Percentiles rank a stretch among this genome's conserved stretches.
Evolutionary conservation across 108 stramenopile genomes (phyloP).

Genomic region (Stephanodiscus triporus): DNA sequence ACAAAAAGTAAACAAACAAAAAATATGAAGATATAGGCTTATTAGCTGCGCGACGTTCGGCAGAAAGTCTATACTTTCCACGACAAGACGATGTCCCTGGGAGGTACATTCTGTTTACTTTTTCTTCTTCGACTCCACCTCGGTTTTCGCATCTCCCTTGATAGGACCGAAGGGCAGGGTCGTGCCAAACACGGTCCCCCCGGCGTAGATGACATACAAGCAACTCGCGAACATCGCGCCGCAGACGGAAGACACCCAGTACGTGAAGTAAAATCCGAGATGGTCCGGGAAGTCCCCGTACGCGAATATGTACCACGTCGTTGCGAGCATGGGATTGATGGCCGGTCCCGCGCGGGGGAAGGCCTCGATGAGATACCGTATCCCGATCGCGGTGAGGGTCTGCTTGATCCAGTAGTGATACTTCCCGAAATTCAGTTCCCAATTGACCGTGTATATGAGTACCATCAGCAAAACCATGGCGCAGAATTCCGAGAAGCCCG

Average conservation of each 20-base stretch:
- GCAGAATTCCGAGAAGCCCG: slow-evolving; percentile 71
- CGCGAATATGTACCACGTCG: slow-evolving; percentile 77
- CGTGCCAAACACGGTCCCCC: slow-evolving; percentile 74
- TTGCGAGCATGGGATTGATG: slow-evolving; percentile 92
- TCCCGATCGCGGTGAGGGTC: slow-evolving; percentile 78
- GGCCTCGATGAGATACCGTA: slow-evolving; percentile 83
- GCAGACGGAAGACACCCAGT: slow-evolving; percentile 76
- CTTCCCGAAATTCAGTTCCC: slow-evolving; percentile 86
- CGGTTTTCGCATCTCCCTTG: slow-evolving; percentile 45
- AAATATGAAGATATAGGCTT: neutral
- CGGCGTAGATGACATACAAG: slow-evolving; percentile 77
- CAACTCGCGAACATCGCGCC: slow-evolving; percentile 70
- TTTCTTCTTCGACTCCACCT: slow-evolving; percentile 51
- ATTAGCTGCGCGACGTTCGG: neutral
- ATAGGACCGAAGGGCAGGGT: slow-evolving; percentile 75
- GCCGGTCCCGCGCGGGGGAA: slow-evolving; percentile 88
- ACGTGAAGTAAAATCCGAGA: slow-evolving; percentile 80
- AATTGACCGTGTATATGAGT: slow-evolving; percentile 79
- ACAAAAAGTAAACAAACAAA: neutral
- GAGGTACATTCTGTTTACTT: slow-evolving; percentile 25
- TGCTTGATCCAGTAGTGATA: slow-evolving; percentile 91
- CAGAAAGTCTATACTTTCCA: neutral
- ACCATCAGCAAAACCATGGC: slow-evolving; percentile 76
- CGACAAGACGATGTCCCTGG: neutral
- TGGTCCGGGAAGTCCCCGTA: slow-evolving; percentile 62